Evolutionary conservation across 2,329 filamentous ascomycete species (phyloP), one percentile per base, ranked within the genome.

Genomic region (Talaromyces sp.): DNA sequence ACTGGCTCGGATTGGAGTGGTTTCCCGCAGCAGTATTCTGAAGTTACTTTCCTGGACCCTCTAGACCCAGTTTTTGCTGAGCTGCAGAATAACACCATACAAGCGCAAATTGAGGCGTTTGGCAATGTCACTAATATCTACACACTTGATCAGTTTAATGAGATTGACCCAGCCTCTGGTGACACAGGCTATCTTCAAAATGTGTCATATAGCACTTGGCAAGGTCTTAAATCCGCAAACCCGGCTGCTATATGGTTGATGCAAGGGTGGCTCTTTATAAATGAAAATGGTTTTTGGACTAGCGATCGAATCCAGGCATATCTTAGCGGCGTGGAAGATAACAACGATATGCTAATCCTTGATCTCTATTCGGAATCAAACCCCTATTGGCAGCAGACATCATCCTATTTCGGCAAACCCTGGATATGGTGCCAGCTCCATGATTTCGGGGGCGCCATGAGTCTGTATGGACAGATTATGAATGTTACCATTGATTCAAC

Each of bases 341-440:
- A 80, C 56, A 52, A 67, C 0, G 79, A 81, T 62, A 81, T 83
- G 79, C 63, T 83, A 32, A 74, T 83, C 24, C 70, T 84, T 3
- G 81, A 84, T 60, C 71, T 83, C 2, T 81, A 78, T 64, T 80
- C 80, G 0, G 81, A 83, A 62, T 75, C 73, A 6, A 66, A 73
- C 8, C 81, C 81, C 0, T 76, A 82, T 59, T 83, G 81, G 81
- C 77, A 78, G 63, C 71, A 77, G 4, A 81, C 80, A 0, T 73
- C 78, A 19, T 78, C 75, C 0, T 84, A 81, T 66, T 78, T 76
- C 61, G 80, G 81, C 17, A 82, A 82, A 64, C 77, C 79, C 0
- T 84, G 81, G 80, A 77, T 83, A 41, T 83, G 81, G 81, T 82
- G 80, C 64, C 72, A 82, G 63, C 68, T 84, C 11, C 81, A 82